Conservation (phyloP, 2,329 filamentous ascomycete genomes). For the Dactylonectria macrodidyma region DNA sequence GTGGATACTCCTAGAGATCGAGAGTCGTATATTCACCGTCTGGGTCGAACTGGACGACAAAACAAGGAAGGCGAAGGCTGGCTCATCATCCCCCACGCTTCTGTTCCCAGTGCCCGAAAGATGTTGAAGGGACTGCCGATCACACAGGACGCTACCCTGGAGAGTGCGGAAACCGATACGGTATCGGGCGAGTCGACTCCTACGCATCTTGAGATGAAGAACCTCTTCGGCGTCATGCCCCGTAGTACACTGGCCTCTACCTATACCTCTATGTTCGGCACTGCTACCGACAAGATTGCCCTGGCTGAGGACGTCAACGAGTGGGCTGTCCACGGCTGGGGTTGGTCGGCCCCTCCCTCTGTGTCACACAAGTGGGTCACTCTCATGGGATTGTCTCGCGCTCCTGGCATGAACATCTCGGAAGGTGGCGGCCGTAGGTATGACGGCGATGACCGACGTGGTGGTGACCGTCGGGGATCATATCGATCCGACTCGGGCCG, state of each 20-base stretch:
- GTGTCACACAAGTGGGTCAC: constrained; percentile 47
- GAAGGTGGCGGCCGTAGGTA: constrained; percentile 26
- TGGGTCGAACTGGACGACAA: constrained; percentile 83
- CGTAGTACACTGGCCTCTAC: constrained; percentile 52
- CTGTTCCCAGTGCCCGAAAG: constrained; percentile 63
- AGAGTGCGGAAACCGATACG: constrained; percentile 67
- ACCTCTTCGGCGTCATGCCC: constrained; percentile 61
- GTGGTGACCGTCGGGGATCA: constrained; percentile 31
- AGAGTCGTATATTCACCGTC: constrained; percentile 83
- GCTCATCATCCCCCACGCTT: constrained; percentile 72
- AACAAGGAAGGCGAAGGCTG: constrained; percentile 81
- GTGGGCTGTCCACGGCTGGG: constrained; percentile 67
- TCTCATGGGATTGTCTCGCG: constrained; percentile 51
- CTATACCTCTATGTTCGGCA: constrained; percentile 72
- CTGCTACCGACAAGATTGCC: constrained; percentile 58
- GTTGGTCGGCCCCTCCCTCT: constrained; percentile 64
- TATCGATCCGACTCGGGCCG: not conserved
- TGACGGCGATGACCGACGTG: constrained; percentile 17
- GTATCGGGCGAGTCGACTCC: constrained; percentile 64
- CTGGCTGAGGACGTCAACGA: constrained; percentile 67
- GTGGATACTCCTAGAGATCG: constrained; percentile 74
- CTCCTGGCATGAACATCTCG: constrained; percentile 54
- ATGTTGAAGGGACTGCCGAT: constrained; percentile 74
- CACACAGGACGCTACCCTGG: constrained; percentile 66
- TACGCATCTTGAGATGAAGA: constrained; percentile 60